Conservation (phyloP, 352 stramenopile species). For the Paralagenidium karlingii region DNA sequence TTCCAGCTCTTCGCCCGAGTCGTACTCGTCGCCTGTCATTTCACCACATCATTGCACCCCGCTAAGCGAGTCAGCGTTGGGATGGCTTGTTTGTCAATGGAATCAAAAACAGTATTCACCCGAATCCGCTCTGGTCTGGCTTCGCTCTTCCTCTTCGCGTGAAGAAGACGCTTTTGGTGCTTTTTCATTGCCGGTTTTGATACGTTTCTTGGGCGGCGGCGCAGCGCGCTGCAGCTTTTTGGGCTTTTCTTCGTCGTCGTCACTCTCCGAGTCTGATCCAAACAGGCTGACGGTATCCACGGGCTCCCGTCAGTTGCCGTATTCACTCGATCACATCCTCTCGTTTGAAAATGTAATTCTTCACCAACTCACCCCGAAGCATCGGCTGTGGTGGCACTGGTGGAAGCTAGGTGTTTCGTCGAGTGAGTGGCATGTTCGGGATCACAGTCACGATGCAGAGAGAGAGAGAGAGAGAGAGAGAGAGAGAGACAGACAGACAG, state of each 20-base stretch:
- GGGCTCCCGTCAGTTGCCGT: neutral
- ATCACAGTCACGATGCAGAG: no score
- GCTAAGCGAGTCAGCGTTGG: neutral
- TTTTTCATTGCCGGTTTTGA: constrained; percentile 33
- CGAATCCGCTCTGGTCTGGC: neutral
- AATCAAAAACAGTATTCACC: neutral
- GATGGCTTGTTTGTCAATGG: neutral
- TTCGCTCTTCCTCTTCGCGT: no score
- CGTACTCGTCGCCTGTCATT: constrained; percentile 74
- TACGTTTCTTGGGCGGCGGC: constrained; percentile 27
- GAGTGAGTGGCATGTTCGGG: no score
- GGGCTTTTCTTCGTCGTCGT: constrained; percentile 29
- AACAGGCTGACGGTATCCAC: constrained; percentile 32
- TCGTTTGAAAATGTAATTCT: neutral
- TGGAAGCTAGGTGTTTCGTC: constrained; percentile 9
- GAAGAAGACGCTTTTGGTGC: no score
- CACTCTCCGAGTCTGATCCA: constrained; percentile 79
- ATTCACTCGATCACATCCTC: neutral
- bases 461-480: neutral
- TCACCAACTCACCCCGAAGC: constrained; percentile 36
- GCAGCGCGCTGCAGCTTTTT: constrained; percentile 11
- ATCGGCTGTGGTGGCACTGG: constrained; percentile 35
- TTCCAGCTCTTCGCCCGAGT: constrained; percentile 69
- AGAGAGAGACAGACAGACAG: neutral
- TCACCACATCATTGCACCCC: no score